Conservation (phyloP, 2,329 filamentous ascomycete genomes). For the Polychaeton citri region DNA sequence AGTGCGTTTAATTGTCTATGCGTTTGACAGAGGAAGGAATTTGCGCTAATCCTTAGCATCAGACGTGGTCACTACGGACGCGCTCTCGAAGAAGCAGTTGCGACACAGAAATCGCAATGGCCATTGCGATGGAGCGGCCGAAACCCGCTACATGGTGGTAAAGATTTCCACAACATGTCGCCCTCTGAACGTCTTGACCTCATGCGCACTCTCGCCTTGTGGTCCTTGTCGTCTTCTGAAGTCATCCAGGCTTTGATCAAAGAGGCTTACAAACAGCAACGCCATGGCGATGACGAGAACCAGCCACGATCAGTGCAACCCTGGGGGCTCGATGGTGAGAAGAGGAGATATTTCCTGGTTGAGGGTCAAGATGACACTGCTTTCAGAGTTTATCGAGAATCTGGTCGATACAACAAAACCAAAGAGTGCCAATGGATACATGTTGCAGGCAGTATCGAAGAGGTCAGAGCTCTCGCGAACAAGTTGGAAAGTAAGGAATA, state of each 20-base stretch:
- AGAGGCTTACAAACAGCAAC: slow-evolving; percentile 74
- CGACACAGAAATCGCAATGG: slow-evolving; percentile 80
- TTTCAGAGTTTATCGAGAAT: slow-evolving; percentile 89
- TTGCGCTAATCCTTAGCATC: background rate
- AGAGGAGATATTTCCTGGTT: slow-evolving; percentile 83
- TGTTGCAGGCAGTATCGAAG: slow-evolving; percentile 80
- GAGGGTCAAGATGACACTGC: slow-evolving; percentile 89
- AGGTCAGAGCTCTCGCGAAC: slow-evolving; percentile 60
- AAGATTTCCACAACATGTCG: slow-evolving; percentile 69
- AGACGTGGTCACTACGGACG: slow-evolving; percentile 87
- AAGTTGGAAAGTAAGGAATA: slow-evolving; percentile 51
- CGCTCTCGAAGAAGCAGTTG: slow-evolving; percentile 84
- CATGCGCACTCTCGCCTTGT: slow-evolving; percentile 70
- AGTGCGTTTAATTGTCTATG: slow-evolving; percentile 48
- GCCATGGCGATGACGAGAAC: slow-evolving; percentile 65
- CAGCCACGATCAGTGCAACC: slow-evolving; percentile 80
- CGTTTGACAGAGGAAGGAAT: background rate
- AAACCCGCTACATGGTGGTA: slow-evolving; percentile 69
- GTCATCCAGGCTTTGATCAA: slow-evolving; percentile 68
- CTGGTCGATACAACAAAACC: slow-evolving; percentile 62
- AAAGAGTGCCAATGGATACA: slow-evolving; percentile 69
- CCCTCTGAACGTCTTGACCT: slow-evolving; percentile 74
- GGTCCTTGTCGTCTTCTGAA: slow-evolving; percentile 83
- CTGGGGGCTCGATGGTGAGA: slow-evolving; percentile 82
- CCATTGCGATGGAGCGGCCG: slow-evolving; percentile 66